Evolutionary conservation across 805 yeast genomes (phyloP).

Genomic region (Candida ipomoeae): DNA sequence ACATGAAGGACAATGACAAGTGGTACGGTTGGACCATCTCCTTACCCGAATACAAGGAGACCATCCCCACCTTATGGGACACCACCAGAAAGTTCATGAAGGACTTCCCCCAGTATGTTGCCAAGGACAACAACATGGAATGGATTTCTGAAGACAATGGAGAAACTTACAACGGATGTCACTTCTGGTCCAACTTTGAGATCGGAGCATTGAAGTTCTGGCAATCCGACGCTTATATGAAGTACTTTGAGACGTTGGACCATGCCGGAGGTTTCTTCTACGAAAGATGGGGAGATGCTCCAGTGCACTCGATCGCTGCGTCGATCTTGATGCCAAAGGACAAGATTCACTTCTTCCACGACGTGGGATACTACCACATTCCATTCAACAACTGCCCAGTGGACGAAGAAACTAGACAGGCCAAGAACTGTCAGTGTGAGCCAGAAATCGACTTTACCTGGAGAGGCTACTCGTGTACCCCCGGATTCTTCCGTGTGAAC

Average conservation of each 20-base stretch:
- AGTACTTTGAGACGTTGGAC: constrained; percentile 66
- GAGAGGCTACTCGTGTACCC: constrained; percentile 67
- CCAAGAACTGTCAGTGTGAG: constrained; percentile 68
- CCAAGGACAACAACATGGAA: constrained; percentile 43
- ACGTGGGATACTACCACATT: constrained; percentile 78
- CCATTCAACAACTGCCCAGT: constrained; percentile 83
- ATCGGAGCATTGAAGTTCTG: constrained; percentile 70
- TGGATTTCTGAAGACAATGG: constrained; percentile 70
- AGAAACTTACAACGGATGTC: constrained; percentile 72
- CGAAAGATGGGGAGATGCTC: constrained; percentile 93
- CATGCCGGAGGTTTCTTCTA: constrained; percentile 72
- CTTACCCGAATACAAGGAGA: constrained; percentile 19
- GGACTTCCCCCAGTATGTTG: constrained; percentile 15
- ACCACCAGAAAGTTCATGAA: constrained; percentile 19
- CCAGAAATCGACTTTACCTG: constrained; percentile 72
- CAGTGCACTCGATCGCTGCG: constrained; percentile 85
- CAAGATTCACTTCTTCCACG: constrained; percentile 72
- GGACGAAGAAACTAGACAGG: constrained; percentile 50
- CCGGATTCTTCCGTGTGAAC: constrained; percentile 53
- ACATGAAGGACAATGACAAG: constrained; percentile 21
- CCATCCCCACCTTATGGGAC: constrained; percentile 23
- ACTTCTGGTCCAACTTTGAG: constrained; percentile 90
- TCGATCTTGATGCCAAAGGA: constrained; percentile 67
- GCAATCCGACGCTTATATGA: constrained; percentile 64
- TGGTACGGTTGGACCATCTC: constrained; percentile 24